phyloP scores from a whole-genome alignment of 306 rosid species.

The Acacia crassicarpa region DNA sequence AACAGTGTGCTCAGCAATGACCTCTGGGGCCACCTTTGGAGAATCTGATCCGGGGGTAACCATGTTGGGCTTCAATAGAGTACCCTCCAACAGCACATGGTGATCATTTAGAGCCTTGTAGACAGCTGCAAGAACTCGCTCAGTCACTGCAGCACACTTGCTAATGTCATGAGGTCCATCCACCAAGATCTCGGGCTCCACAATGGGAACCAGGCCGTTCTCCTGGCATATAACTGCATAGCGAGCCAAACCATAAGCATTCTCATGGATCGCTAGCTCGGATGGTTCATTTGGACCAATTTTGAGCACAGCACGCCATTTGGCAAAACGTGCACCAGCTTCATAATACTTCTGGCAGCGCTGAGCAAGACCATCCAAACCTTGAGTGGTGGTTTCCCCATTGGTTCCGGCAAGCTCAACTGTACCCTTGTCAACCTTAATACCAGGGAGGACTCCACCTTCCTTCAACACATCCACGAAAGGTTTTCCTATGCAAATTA shows the following conservation, averaged over 20 bases:
- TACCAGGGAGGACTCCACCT: conserved; percentile 73
- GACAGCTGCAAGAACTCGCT: conserved; percentile 74
- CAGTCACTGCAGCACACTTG: conserved; percentile 78
- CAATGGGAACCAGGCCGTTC: conserved; percentile 81
- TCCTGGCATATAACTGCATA: conserved; percentile 83
- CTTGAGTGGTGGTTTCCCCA: conserved; percentile 91
- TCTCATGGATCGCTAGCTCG: conserved; percentile 57
- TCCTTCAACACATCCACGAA: conserved; percentile 70
- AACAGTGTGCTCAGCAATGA: conserved; percentile 70
- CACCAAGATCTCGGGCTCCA: conserved; percentile 84
- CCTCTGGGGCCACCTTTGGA: conserved; percentile 54
- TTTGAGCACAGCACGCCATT: conserved; percentile 84
- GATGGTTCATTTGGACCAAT: conserved; percentile 80
- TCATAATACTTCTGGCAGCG: conserved; percentile 82
- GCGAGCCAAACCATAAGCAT: conserved; percentile 76
- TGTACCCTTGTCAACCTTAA: conserved; percentile 90
- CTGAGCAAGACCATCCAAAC: conserved; percentile 68
- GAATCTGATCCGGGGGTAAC: conserved; percentile 84
- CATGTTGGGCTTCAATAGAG: conserved; percentile 90
- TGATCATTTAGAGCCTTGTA: conserved; percentile 84
- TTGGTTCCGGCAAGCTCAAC: conserved; percentile 73
- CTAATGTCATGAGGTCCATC: conserved; percentile 73
- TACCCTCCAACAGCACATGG: conserved; percentile 77
- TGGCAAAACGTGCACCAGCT: conserved; percentile 82
- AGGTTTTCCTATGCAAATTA: conserved; percentile 48